Conservation (phyloP, 2,329 filamentous ascomycete genomes). For the Tolypocladium ovalisporum region DNA sequence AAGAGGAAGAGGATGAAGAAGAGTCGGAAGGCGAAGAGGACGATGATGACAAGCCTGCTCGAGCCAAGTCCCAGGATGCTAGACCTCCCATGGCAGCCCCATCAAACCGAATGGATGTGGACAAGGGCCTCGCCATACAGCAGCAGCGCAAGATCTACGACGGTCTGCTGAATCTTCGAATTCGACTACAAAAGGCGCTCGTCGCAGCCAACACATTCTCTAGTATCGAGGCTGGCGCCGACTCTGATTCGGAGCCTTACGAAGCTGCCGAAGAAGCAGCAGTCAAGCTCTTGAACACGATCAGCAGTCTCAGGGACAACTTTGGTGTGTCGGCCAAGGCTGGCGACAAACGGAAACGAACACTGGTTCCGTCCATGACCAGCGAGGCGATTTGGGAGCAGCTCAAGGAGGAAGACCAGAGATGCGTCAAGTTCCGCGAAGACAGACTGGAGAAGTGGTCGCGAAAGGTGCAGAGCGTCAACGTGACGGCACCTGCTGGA, state of each 20-base stretch:
- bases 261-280: conserved; percentile 77
- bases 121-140: conserved; percentile 80
- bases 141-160: conserved; percentile 80
- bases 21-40: conserved; percentile 22
- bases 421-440: conserved; percentile 50
- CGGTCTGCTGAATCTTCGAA: conserved; percentile 76
- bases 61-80: conserved; percentile 11
- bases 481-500: conserved; percentile 13
- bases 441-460: conserved; percentile 85
- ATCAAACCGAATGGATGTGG: conserved; percentile 45
- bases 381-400: conserved; percentile 61
- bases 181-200: conserved; percentile 85
- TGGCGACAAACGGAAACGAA: conserved; percentile 52
- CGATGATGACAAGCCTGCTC: conserved; percentile 13
- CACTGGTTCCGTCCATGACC: conserved; percentile 41
- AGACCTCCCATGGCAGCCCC: conserved; percentile 21
- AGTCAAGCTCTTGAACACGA: conserved; percentile 71
- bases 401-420: conserved; percentile 55
- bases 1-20: conserved; percentile 21
- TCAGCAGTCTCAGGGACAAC: conserved; percentile 57
- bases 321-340: conserved; percentile 39
- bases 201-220: conserved; percentile 69
- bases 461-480: conserved; percentile 48
- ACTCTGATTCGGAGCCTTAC: conserved; percentile 41
- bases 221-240: conserved; percentile 26